Evolutionary conservation across 2,329 filamentous ascomycete species (phyloP), one percentile per base, ranked within the genome.

Genomic region (Neofusicoccum sp.): DNA sequence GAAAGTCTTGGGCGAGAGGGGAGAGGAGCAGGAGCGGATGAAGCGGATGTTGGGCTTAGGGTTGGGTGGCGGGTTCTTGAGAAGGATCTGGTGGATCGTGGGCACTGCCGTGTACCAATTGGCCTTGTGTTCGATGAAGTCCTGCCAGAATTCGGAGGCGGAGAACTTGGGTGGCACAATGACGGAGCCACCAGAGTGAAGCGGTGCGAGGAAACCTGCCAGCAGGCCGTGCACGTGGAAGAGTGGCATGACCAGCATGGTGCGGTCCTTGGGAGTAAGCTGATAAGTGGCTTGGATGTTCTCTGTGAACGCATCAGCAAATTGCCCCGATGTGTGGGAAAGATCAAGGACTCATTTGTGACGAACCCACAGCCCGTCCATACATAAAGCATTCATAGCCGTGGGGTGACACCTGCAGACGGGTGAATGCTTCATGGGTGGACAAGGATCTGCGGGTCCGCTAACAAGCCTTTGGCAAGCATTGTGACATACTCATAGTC

Each of bases 71-170:
- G 89, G 86, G 66, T 84, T 86, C 76, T 89, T 90, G 62, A 96
- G 85, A 3, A 96, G 81, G 68, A 96, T 93, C 71, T 95, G 91
- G 75, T 96, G 91, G 71, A 96, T 96, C 0, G 91, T 96, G 1
- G 91, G 91, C n/a, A 95, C 91, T 1, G 91, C 91, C 0, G 91
- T 95, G 77, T 95, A 96, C 91, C 91, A 96, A 73, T 91, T 96
- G 28, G 91, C 91, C 65, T 86, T 81, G 78, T 92, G 82, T 5
- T 82, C 79, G 66, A 81, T 81, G 69, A 95, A 95, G 73, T 95
- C 88, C 26, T 76, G 74, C 91, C 91, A 96, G 77, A 96, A 96
- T 20, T 90, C 87, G 1, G 84, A 84, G 7, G 91, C 90, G 3
- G 90, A 93, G 82, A 96, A 96, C 70, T 87, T 89, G 58, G 81